phyloP scores from a whole-genome alignment of 2,329 filamentous ascomycete species.

The Cadophora luteo-olivacea region DNA sequence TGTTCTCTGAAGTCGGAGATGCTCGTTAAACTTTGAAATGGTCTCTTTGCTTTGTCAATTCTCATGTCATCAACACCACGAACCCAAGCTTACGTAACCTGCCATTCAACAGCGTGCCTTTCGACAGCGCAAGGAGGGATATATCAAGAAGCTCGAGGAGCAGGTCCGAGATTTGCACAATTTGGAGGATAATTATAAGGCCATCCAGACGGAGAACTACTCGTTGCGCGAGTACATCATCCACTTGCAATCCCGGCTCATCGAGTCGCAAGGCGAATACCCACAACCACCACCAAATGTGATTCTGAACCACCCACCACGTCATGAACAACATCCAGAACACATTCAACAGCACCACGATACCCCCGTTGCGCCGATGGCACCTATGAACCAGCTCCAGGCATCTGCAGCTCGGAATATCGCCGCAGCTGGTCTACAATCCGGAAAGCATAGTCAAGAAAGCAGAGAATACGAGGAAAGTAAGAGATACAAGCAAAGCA shows the following conservation, averaged over 20 bases:
- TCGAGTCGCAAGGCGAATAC: constrained; percentile 83
- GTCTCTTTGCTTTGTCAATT: constrained; percentile 47
- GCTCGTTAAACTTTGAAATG: constrained; percentile 38
- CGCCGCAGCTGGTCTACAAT: constrained; percentile 43
- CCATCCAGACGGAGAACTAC: constrained; percentile 88
- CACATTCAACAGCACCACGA: constrained; percentile 39
- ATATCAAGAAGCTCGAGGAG: constrained; percentile 97
- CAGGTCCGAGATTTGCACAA: constrained; percentile 83
- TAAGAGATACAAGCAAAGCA: constrained; percentile 49
- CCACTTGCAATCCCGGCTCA: constrained; percentile 82
- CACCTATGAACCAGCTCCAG: constrained; percentile 46
- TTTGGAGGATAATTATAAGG: constrained; percentile 79
- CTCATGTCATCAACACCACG: constrained; percentile 45
- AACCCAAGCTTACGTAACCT: constrained; percentile 43
- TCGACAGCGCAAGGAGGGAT: constrained; percentile 95
- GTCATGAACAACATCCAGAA: constrained; percentile 39
- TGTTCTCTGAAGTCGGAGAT: constrained; percentile 25
- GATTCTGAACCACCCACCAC: constrained; percentile 64
- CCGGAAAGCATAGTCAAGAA: constrained; percentile 38
- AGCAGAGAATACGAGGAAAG: constrained; percentile 37
- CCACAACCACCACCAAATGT: constrained; percentile 84
- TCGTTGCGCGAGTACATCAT: constrained; percentile 92
- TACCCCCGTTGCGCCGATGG: constrained; percentile 44
- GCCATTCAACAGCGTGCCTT: constrained; percentile 78
- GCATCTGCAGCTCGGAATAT: constrained; percentile 45